These are phyloP conservation scores for Aspergillus leporis DNA, from an alignment of 495 filamentous ascomycete genomes.

Conservation along the genomic window DNA sequence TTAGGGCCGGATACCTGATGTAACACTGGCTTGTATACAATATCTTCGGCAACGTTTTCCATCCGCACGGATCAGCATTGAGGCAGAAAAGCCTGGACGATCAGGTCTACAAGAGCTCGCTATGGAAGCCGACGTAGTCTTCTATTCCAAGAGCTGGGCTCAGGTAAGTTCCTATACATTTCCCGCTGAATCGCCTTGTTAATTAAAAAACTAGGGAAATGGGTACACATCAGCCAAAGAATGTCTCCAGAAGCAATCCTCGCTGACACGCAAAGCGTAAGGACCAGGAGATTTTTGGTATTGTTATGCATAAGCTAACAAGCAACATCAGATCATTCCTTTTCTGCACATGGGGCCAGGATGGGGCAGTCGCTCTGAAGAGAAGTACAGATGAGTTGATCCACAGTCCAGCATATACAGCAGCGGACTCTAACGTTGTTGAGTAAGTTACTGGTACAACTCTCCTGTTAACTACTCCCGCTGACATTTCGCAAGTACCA, in stretches of 20 bases:
- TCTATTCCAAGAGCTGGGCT: constrained; percentile 72
- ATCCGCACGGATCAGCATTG: constrained; percentile 59
- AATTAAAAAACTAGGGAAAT: constrained; percentile 34
- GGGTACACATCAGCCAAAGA: constrained; percentile 51
- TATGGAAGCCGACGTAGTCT: constrained; percentile 63
- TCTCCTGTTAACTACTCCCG: neutral
- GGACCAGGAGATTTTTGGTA: constrained; percentile 15
- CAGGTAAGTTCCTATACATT: constrained; percentile 42
- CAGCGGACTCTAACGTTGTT: constrained; percentile 46
- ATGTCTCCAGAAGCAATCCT: constrained; percentile 49
- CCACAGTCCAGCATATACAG: constrained; percentile 47
- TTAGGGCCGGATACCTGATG: constrained; percentile 66
- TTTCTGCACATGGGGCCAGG: constrained; percentile 68
- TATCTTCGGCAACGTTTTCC: constrained; percentile 53
- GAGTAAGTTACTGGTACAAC: constrained; percentile 56
- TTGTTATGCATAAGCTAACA: neutral
- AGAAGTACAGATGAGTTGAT: constrained; percentile 34
- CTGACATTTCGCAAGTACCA: constrained; percentile 48
- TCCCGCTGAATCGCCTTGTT: neutral
- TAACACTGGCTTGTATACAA: constrained; percentile 61
- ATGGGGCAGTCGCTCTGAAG: constrained; percentile 56
- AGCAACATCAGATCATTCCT: constrained; percentile 48
- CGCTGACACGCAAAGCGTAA: constrained; percentile 45
- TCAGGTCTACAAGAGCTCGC: constrained; percentile 61
- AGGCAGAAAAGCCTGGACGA: constrained; percentile 68